Base-by-base conservation (phyloP, 768 basidiomycete genomes). In the Strobilomyces confusus region DNA sequence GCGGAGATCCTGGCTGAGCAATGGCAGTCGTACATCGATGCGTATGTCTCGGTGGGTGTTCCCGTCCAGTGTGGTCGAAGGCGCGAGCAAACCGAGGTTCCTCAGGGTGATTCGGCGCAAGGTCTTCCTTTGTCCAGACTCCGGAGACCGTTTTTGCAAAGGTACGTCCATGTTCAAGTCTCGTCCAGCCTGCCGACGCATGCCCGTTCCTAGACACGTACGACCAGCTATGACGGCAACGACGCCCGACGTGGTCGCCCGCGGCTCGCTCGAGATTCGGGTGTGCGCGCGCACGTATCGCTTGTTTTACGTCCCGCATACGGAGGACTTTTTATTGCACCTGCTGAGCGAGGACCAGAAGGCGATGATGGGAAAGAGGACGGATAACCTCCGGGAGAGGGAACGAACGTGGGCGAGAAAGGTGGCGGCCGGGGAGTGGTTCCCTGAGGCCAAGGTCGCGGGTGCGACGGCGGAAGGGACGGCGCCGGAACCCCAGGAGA, bases 21-120 rank as follows among this genome's bases (percentile, higher is more conserved):
- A 37, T 92, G 89, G 89, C 85, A 89, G 59, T 73, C 80, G 0
- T 92, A 92, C 64, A 80, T 92, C 49, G 85, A 89, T 49, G 82
- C 87, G 0, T 92, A 80, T 65, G 84, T 87, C 51, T 81, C 83
- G 54, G 82, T 89, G 61, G 11, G 79, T 63, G 17, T 25, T 50
- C 53, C 14, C 19, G 1, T 40, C 40, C 2, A 14, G 9, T 30
- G 12, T 13, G 9, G 9, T 44, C 2, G 29, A 14, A 9, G 9
- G 22, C 44, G 17, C 44, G 19, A 30, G 33, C 17, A 13, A 54
- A 59, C 32, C 11, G 25, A 36, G 41, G 47, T 19, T 34, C 38
- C 37, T n/a, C 56, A 89, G 87, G 77, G 73, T 29, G 80, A 81
- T 50, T 69, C 73, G n/a, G 82, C 84, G 0, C 76, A 80, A 17